Evolutionary conservation across 441 rosid species (phyloP).

Genomic region (Aquilaria agallochum): DNA sequence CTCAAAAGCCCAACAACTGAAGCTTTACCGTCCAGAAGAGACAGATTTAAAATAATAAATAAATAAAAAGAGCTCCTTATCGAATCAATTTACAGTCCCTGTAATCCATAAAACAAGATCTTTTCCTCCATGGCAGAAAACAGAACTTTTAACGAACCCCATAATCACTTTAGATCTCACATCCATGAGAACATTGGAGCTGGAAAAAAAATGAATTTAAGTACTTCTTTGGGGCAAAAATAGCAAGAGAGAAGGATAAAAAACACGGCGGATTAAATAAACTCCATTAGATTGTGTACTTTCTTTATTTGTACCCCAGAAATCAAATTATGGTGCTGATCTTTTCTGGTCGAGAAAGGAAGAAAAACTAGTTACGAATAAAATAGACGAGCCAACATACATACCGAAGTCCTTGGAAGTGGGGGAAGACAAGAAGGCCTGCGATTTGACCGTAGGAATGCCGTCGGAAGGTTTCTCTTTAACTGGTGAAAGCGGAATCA

Average conservation of each 20-base stretch:
- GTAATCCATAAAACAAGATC: neutral
- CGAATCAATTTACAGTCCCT: neutral
- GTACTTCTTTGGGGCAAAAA: conserved; percentile 4
- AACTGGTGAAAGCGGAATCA: conserved; percentile 54
- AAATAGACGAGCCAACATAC: neutral
- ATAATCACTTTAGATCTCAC: conserved; percentile 16
- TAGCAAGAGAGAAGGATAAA: neutral
- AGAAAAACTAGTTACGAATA: neutral
- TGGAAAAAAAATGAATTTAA: neutral
- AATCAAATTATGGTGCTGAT: no score
- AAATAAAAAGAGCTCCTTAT: conserved; percentile 6
- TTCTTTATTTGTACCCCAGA: neutral
- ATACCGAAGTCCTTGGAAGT: conserved; percentile 49
- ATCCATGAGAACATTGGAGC: neutral
- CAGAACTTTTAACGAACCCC: conserved; percentile 11
- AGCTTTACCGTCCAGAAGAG: neutral
- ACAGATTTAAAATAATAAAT: neutral
- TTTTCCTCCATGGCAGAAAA: neutral
- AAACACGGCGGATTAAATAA: conserved; percentile 6
- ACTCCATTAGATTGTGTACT: neutral
- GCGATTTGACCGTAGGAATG: conserved; percentile 32
- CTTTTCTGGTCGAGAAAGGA: no score
- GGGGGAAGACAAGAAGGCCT: conserved; percentile 34
- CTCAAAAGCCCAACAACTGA: conserved; percentile 4
- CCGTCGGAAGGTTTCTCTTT: conserved; percentile 30